These are phyloP conservation scores for Apiotrichum sp. DNA, from an alignment of 1,284 basidiomycete species.

Conservation along the genomic window DNA sequence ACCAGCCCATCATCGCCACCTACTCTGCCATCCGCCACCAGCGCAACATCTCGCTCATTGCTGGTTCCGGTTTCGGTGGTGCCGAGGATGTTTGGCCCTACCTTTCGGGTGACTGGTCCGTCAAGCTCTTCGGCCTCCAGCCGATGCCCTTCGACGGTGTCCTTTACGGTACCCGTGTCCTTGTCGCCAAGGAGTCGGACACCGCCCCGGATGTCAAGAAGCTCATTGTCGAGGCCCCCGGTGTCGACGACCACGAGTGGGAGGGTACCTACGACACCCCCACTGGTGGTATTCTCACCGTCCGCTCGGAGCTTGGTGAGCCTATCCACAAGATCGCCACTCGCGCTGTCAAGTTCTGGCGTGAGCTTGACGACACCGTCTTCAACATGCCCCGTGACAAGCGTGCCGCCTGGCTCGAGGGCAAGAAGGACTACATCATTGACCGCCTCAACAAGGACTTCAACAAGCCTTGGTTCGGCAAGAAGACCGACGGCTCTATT, in stretches of 20 bases:
- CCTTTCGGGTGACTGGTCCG: conserved; percentile 91
- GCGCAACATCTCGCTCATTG: conserved; percentile 81
- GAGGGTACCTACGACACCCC: conserved; percentile 92
- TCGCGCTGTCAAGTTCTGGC: conserved; percentile 94
- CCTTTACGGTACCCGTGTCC: conserved; percentile 90
- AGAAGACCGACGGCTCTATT: conserved; percentile 82
- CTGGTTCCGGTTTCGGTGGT: conserved; percentile 93
- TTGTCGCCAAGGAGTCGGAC: conserved; percentile 98
- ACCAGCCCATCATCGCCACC: conserved; percentile 87
- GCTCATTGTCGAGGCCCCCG: conserved; percentile 87
- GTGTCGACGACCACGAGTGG: conserved; percentile 86
- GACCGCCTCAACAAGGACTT: conserved; percentile 90
- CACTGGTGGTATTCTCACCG: conserved; percentile 92
- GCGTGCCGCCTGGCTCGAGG: conserved; percentile 75
- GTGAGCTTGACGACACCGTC: conserved; percentile 93
- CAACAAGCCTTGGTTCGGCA: conserved; percentile 92
- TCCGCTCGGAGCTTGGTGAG: conserved; percentile 95
- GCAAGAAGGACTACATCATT: conserved; percentile 85
- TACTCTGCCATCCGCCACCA: conserved; percentile 86
- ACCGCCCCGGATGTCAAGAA: conserved; percentile 92
- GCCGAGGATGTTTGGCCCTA: conserved; percentile 97
- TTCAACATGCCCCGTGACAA: conserved; percentile 96
- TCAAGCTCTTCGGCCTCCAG: conserved; percentile 70
- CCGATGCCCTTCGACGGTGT: conserved; percentile 99
- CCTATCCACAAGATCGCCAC: conserved; percentile 99